Percentiles rank a stretch among this genome's conserved stretches.
phyloP scores from a whole-genome alignment of 768 basidiomycete species.

The Boletus rubropictus region DNA sequence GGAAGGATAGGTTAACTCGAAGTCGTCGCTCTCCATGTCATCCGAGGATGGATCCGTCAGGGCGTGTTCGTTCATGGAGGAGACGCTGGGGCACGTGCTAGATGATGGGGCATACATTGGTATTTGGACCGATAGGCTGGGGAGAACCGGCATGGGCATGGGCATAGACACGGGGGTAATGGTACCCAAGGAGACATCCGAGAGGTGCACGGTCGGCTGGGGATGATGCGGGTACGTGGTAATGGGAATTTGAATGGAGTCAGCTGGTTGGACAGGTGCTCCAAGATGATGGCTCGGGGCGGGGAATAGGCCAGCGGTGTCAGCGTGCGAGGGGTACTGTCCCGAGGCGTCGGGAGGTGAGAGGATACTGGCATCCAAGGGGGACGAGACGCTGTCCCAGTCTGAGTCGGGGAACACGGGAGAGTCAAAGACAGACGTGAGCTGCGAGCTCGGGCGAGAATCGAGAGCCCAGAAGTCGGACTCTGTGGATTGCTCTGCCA shows the following conservation, averaged over 20 bases:
- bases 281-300: constrained; percentile 6
- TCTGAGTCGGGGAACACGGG: neutral
- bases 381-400: neutral
- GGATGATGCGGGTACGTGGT: neutral
- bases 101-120: constrained; percentile 1
- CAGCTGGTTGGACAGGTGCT: neutral
- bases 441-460: neutral
- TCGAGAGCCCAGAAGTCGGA: constrained; percentile 7
- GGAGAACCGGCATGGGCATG: neutral
- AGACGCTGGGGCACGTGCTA: neutral
- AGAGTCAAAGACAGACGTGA: neutral
- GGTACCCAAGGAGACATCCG: constrained; percentile 16
- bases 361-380: neutral
- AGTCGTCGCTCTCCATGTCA: constrained; percentile 18
- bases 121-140: neutral
- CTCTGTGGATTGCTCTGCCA: constrained; percentile 5
- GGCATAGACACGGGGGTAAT: neutral
- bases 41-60: constrained; percentile 7
- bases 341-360: neutral
- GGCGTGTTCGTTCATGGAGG: constrained; percentile 2
- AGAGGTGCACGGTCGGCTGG: constrained; percentile 21
- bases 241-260: neutral
- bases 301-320: constrained; percentile 10
- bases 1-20: constrained; percentile 15
- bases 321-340: neutral